Evolutionary conservation across 2,329 filamentous ascomycete genomes (phyloP), one percentile per base, ranked within the genome.

Genomic region (Aspergillus tubingensis): DNA sequence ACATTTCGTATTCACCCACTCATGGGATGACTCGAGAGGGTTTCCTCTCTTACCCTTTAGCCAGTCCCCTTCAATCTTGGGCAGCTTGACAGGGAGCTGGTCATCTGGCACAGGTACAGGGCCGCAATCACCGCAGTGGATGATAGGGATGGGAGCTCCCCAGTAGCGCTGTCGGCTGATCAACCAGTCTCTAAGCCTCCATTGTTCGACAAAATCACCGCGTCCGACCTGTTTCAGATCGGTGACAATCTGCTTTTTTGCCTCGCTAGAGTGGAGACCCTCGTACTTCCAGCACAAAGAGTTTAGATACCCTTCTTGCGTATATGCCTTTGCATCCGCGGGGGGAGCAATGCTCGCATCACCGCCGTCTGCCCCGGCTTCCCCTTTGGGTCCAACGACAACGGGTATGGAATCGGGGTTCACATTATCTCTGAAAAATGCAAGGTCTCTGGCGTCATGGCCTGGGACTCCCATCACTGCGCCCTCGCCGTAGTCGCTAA

Each of bases 101-200:
- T 89, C 80, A 2, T 86, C 85, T 0, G 91, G 91, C 0, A 96
- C 92, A 1, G 91, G 88, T 1, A 96, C 90, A 2, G 89, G 79
- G 7, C 92, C 92, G 73, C 92, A 96, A 6, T 82, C 82, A 17
- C 78, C 74, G 71, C 92, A 96, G 76, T 96, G 91, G 38, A 96
- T 82, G 56, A 96, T 92, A 17, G 92, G 92, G 56, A 96, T 96
- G 0, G 92, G 92, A 0, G 92, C 86, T 13, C 92, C 92, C 92
- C 92, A 96, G 73, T 96, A 96, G 65, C 92, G 83, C 75, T 96
- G 92, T n/a, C 92, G 87, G 73, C 91, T 96, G 68, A 96, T 89
- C 58, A 96, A 80, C 92, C 92, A 96, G 76, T 96, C 92, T 61
- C 91, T 83, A 25, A 96, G 82, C 54, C 90, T 87, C 91, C 91